Evolutionary conservation across 2,329 filamentous ascomycete species (phyloP), one percentile per base, ranked within the genome.

Genomic region (Hypoxylon sp.): DNA sequence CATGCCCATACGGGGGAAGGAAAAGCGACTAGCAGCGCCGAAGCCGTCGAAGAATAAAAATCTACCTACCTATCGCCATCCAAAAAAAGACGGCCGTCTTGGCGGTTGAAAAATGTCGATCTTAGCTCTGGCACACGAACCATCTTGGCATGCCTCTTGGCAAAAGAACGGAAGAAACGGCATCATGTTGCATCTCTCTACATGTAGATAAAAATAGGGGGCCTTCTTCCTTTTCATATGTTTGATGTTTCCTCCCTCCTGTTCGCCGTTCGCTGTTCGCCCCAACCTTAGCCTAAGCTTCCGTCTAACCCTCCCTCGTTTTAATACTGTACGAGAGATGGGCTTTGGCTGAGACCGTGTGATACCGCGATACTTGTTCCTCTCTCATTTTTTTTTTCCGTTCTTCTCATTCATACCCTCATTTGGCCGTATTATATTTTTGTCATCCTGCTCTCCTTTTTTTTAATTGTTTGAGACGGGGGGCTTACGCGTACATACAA

Each of bases 131-230:
- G 64, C 40, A 70, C 66, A 69, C 69, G 58, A 68, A 55, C 51
- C 44, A 54, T 67, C 69, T 72, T 72, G 69, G 69, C 69, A 67
- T 66, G 54, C 54, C 31, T 72, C 69, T 72, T 72, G 69, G 66
- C 69, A 69, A 71, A 69, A 63, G 40, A 31, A 65, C 69, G 69
- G 69, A 71, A 71, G 51, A 67, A 54, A 71, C 69, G 69, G 69
- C 66, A 71, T 65, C 57, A 61, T 57, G 66, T 71, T 66, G 66
- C 66, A 67, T 65, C 56, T 64, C 55, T 27, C 25, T 27, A 27
- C 25, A 27, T 27, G 25, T 66, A 71, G 61, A 66, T 68, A 66
- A 72, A 69, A 64, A 69, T 71, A 71, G 63, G 69, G 35, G 58
- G 60, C 57, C 62, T 37, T 67, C 54, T 66, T 64, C 53, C 31